Percentiles rank a stretch among this genome's conserved stretches.
These are phyloP conservation scores for Talaromyces sp. DNA, from an alignment of 2,329 filamentous ascomycete genomes.

Conservation along the genomic window DNA sequence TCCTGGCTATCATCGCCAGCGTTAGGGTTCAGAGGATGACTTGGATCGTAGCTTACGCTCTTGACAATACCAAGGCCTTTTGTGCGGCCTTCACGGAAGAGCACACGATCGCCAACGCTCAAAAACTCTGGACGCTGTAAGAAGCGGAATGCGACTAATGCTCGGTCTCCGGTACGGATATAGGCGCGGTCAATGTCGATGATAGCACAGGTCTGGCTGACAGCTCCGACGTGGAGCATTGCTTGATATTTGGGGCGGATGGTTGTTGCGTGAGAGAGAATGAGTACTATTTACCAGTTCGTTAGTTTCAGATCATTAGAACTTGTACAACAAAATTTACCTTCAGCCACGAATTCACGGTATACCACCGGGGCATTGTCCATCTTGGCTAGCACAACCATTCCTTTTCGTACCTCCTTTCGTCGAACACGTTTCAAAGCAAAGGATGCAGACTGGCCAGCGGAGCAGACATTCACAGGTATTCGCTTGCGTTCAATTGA, in stretches of 20 bases:
- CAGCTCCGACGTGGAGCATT: constrained; percentile 93
- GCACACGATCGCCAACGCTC: constrained; percentile 76
- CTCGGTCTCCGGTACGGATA: constrained; percentile 91
- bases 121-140: constrained; percentile 92
- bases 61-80: constrained; percentile 96
- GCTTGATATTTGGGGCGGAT: constrained; percentile 97
- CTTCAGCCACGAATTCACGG: constrained; percentile 72
- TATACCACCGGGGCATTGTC: constrained; percentile 67
- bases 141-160: constrained; percentile 89
- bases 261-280: constrained; percentile 91
- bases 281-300: constrained; percentile 59
- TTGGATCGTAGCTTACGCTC: constrained; percentile 76
- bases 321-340: constrained; percentile 35
- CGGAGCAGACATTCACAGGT: constrained; percentile 76
- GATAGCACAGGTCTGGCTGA: constrained; percentile 93
- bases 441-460: constrained; percentile 89
- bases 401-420: constrained; percentile 93
- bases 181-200: constrained; percentile 96
- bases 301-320: not conserved
- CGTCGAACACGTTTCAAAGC: constrained; percentile 80
- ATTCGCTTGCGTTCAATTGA: constrained; percentile 95
- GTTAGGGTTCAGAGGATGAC: constrained; percentile 43
- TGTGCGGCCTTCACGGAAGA: constrained; percentile 91
- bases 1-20: constrained; percentile 18
- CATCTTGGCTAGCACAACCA: constrained; percentile 86